Conservation (phyloP, 345 rosid species). For the Lepidium aucheri region DNA sequence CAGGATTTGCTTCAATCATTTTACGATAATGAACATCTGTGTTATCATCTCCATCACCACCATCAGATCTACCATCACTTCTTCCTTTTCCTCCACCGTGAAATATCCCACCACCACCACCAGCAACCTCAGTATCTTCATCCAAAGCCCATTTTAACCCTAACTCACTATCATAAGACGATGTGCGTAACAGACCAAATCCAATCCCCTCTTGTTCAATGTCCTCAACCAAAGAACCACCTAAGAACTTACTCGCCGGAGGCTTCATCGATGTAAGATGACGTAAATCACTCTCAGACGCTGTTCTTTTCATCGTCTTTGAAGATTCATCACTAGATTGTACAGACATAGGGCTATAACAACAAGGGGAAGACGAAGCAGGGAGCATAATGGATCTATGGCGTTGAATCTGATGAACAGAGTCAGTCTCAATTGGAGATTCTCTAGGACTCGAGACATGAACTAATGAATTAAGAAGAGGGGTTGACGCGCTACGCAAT, state of each 20-base stretch:
- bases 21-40: constrained; percentile 59
- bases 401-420: constrained; percentile 25
- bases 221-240: constrained; percentile 36
- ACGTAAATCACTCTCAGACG: constrained; percentile 53
- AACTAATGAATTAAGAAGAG: constrained; percentile 51
- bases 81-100: constrained; percentile 39
- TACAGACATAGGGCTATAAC: constrained; percentile 28
- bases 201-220: constrained; percentile 21
- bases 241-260: constrained; percentile 18
- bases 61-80: constrained; percentile 38
- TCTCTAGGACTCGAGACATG: constrained; percentile 38
- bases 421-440: constrained; percentile 36
- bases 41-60: constrained; percentile 32
- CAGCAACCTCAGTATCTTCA: constrained; percentile 27
- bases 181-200: constrained; percentile 1
- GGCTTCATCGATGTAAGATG: constrained; percentile 30
- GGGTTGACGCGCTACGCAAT: constrained; percentile 69
- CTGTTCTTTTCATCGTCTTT: constrained; percentile 37
- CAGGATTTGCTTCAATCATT: constrained; percentile 87
- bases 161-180: constrained; percentile 18
- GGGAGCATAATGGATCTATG: constrained; percentile 28
- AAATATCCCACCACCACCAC: constrained; percentile 42
- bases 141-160: constrained; percentile 18
- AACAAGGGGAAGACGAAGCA: constrained; percentile 28
- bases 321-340: constrained; percentile 22